Evolutionary conservation across 2,329 filamentous ascomycete genomes (phyloP).

Genomic region (Stagonosporopsis cucurbitacearum): DNA sequence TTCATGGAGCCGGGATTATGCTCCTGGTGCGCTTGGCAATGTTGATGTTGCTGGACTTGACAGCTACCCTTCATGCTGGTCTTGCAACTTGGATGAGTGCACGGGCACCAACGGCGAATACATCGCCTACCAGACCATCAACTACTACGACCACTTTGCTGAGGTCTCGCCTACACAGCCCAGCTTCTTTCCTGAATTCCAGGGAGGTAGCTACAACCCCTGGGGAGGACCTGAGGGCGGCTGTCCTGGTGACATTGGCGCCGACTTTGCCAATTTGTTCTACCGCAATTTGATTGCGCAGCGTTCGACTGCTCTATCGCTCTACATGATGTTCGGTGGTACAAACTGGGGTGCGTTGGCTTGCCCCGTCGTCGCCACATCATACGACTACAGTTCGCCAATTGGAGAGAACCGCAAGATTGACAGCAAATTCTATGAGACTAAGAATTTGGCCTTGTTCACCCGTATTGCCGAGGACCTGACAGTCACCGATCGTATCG

Average conservation of each 20-base stretch:
- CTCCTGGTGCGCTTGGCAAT: slow-evolving; percentile 58
- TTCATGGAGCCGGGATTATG: slow-evolving; percentile 69
- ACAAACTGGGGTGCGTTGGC: slow-evolving; percentile 69
- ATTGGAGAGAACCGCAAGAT: slow-evolving; percentile 66
- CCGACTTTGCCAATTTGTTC: slow-evolving; percentile 68
- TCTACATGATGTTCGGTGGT: slow-evolving; percentile 71
- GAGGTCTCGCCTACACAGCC: slow-evolving; percentile 55
- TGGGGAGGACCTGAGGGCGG: slow-evolving; percentile 67
- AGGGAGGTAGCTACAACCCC: slow-evolving; percentile 66
- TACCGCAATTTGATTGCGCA: slow-evolving; percentile 68
- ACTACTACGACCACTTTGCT: slow-evolving; percentile 57
- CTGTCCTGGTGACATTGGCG: slow-evolving; percentile 61
- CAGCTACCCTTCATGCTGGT: slow-evolving; percentile 65
- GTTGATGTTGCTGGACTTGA: slow-evolving; percentile 62
- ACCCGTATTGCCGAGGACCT: slow-evolving; percentile 64
- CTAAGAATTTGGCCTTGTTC: slow-evolving; percentile 67
- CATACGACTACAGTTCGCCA: slow-evolving; percentile 69
- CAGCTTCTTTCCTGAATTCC: slow-evolving; percentile 65
- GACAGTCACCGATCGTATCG: slow-evolving; percentile 59
- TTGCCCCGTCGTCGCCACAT: slow-evolving; percentile 64
- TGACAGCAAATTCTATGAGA: slow-evolving; percentile 67
- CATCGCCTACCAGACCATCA: slow-evolving; percentile 60
- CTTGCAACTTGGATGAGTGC: slow-evolving; percentile 67
- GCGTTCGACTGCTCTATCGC: slow-evolving; percentile 63
- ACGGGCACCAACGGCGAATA: slow-evolving; percentile 63